Evolutionary conservation across 2,329 filamentous ascomycete species (phyloP).

Genomic region (Curvularia sp.): DNA sequence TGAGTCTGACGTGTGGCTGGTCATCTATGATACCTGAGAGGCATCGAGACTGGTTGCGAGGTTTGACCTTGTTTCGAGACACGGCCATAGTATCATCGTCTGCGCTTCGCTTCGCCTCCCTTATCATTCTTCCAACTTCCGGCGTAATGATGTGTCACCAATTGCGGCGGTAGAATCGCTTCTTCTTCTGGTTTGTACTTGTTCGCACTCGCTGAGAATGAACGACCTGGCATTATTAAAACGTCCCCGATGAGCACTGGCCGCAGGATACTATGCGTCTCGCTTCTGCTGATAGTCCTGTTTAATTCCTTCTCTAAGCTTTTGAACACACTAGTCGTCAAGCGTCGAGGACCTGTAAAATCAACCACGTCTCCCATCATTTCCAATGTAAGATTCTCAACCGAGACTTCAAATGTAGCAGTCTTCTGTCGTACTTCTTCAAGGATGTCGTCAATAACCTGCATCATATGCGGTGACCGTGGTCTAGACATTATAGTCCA

Average conservation of each 20-base stretch:
- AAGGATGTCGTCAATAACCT: conserved; percentile 42
- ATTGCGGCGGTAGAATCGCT: conserved; percentile 8
- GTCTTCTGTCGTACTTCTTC: conserved; percentile 22
- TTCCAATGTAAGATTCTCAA: conserved; percentile 26
- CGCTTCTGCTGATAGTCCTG: conserved; percentile 18
- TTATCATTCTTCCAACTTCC: conserved; percentile 33
- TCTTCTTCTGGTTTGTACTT: conserved; percentile 21
- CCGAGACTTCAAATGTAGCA: conserved; percentile 17
- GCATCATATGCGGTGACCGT: conserved; percentile 31
- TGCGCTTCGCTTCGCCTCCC: conserved; percentile 21
- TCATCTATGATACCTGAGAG: background rate
- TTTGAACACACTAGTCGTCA: conserved; percentile 35
- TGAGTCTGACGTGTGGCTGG: background rate
- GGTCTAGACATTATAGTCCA: conserved; percentile 45
- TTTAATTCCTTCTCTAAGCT: conserved; percentile 33
- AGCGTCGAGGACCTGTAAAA: conserved; percentile 37
- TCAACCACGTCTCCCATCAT: conserved; percentile 42
- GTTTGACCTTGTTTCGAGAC: background rate
- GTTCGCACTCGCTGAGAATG: conserved; percentile 27
- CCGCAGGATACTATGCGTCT: conserved; percentile 31
- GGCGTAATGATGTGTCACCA: conserved; percentile 31
- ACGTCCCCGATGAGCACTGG: conserved; percentile 44
- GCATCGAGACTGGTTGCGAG: background rate
- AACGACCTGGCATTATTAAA: conserved; percentile 28
- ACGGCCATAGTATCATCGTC: background rate